A percentile compares a stretch with the other conserved stretches of the same genome.
Conservation (phyloP, 2,329 filamentous ascomycete species). For the Nemania bipapillata region DNA sequence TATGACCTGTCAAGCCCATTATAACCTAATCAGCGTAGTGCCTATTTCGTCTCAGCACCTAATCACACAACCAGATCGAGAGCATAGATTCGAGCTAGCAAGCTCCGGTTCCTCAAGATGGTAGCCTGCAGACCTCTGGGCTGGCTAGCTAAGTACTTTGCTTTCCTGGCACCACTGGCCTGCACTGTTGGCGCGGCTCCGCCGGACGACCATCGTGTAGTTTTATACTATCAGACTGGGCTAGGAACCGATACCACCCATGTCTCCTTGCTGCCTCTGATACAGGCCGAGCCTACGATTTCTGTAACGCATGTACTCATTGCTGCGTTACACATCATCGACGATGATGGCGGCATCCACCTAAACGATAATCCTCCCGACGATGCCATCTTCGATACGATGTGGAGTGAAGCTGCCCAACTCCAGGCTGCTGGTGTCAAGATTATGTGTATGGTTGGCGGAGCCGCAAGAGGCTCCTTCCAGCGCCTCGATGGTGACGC, state of each 20-base stretch:
- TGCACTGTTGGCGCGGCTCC: constrained; percentile 37
- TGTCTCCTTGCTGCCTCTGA: constrained; percentile 65
- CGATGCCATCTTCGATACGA: constrained; percentile 72
- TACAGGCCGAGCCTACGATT: constrained; percentile 59
- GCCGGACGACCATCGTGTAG: constrained; percentile 55
- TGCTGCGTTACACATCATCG: constrained; percentile 85
- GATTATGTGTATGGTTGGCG: constrained; percentile 70
- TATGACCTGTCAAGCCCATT: constrained; percentile 3
- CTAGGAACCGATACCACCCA: constrained; percentile 56
- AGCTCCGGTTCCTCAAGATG: constrained; percentile 40
- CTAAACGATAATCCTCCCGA: constrained; percentile 82
- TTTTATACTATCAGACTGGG: constrained; percentile 58
- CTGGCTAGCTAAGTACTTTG: constrained; percentile 39
- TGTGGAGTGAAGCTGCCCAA: constrained; percentile 81
- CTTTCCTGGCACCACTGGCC: constrained; percentile 42
- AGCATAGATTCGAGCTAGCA: constrained; percentile 14
- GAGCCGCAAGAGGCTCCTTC: constrained; percentile 67
- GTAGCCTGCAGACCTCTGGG: constrained; percentile 37
- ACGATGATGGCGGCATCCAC: constrained; percentile 71
- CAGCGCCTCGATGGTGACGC: constrained; percentile 65
- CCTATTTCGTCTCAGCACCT: neutral
- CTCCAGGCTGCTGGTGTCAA: constrained; percentile 80
- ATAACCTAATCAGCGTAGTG: constrained; percentile 20
- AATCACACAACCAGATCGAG: neutral
- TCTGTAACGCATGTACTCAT: constrained; percentile 82